phyloP scores from a whole-genome alignment of 2,329 filamentous ascomycete genomes.

The Beauveria sp. region DNA sequence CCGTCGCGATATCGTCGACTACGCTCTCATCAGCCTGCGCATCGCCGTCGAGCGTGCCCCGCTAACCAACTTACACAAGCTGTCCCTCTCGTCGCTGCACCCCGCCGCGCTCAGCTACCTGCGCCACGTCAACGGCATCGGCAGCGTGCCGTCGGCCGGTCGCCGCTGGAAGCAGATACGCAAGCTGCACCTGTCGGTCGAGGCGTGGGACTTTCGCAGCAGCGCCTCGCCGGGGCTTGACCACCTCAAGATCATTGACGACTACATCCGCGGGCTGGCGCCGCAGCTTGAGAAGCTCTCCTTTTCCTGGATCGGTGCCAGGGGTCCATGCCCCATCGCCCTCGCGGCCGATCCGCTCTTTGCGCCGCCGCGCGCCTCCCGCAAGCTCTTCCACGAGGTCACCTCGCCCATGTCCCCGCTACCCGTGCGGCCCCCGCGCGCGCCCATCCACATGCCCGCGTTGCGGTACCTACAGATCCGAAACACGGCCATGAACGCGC shows the following conservation, averaged over 20 bases:
- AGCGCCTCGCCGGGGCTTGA: conserved; percentile 55
- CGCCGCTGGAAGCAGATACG: conserved; percentile 72
- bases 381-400: conserved; percentile 57
- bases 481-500: conserved; percentile 64
- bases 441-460: conserved; percentile 57
- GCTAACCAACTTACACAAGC: conserved; percentile 55
- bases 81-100: conserved; percentile 69
- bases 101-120: conserved; percentile 71
- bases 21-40: conserved; percentile 77
- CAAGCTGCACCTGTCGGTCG: conserved; percentile 64
- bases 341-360: conserved; percentile 65
- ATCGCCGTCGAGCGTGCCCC: conserved; percentile 72
- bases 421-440: conserved; percentile 42
- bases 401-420: conserved; percentile 58
- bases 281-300: conserved; percentile 59
- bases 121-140: conserved; percentile 65
- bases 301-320: conserved; percentile 69
- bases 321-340: conserved; percentile 67
- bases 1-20: conserved; percentile 73
- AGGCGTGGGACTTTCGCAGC: conserved; percentile 58
- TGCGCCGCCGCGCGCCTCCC: conserved; percentile 42
- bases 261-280: conserved; percentile 68
- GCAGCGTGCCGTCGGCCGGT: conserved; percentile 62
- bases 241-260: conserved; percentile 71
- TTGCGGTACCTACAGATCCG: conserved; percentile 62